A percentile compares a stretch with the other conserved stretches of the same genome.
These are phyloP conservation scores for Iris macrosiphon DNA, from an alignment of 106 monocot genomes.

Conservation along the genomic window DNA sequence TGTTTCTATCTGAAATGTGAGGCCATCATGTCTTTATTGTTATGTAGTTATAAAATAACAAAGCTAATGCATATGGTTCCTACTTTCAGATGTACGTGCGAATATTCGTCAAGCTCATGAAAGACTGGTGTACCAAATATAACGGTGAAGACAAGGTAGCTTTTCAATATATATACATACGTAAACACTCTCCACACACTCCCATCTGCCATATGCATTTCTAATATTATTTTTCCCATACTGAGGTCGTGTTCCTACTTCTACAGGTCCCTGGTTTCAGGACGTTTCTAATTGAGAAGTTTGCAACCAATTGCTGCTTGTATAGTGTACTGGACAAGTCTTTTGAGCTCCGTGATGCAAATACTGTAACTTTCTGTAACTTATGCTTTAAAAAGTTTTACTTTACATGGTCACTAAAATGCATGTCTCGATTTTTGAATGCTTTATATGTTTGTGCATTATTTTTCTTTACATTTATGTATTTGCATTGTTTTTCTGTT, in stretches of 20 bases:
- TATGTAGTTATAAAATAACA: not conserved
- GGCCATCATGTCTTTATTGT: not conserved
- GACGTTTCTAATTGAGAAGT: constrained; percentile 75
- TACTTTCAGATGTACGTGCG: constrained; percentile 73
- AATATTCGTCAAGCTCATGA: constrained; percentile 68
- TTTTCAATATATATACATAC: not conserved
- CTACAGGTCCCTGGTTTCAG: constrained; percentile 80
- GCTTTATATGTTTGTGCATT: no score
- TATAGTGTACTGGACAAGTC: constrained; percentile 88
- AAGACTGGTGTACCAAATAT: constrained; percentile 73
- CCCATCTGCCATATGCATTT: no score
- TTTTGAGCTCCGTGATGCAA: constrained; percentile 89
- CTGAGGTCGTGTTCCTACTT: not conserved
- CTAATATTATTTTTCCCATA: not conserved
- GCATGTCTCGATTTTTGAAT: no score
- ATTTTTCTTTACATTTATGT: no score
- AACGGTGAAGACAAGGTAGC: constrained; percentile 83
- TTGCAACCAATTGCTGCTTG: constrained; percentile 75
- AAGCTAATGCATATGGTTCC: not conserved
- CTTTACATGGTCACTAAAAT: no score
- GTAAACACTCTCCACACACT: no score
- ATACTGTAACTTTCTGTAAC: constrained; percentile 43
- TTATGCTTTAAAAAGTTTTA: no score
- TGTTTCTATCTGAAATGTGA: not conserved
- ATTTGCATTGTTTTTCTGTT: no score